Conservation (phyloP, 2,329 filamentous ascomycete species). For the Dothideomycetes sp. region DNA sequence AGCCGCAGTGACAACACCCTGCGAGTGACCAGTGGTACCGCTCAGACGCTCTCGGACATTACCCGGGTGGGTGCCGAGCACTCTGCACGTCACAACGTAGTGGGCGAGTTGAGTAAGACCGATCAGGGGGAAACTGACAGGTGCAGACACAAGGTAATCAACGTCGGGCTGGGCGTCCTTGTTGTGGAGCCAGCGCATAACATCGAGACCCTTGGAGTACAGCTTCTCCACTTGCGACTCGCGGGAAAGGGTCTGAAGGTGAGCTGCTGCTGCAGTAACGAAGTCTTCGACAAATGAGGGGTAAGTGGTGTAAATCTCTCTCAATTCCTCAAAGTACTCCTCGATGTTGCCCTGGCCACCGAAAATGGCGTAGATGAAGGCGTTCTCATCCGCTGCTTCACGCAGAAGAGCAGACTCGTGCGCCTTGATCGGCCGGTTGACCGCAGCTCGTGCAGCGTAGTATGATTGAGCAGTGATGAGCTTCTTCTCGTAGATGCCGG, state of each 20-base stretch:
- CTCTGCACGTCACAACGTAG: conserved; percentile 88
- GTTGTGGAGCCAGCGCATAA: conserved; percentile 86
- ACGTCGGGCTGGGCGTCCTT: conserved; percentile 82
- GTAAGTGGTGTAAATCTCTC: conserved; percentile 85
- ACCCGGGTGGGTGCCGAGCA: conserved; percentile 79
- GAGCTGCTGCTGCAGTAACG: conserved; percentile 67
- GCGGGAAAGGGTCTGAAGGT: conserved; percentile 74
- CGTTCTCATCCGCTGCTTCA: conserved; percentile 72
- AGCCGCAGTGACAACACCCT: conserved; percentile 88
- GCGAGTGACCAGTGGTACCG: conserved; percentile 90
- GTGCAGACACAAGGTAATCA: conserved; percentile 88
- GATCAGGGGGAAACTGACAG: conserved; percentile 92
- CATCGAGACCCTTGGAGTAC: conserved; percentile 91
- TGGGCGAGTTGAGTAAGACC: conserved; percentile 92
- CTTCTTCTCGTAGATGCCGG: conserved; percentile 90
- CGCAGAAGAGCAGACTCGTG: conserved; percentile 90
- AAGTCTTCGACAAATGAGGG: conserved; percentile 82
- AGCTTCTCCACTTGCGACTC: conserved; percentile 86
- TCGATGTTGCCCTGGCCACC: conserved; percentile 98
- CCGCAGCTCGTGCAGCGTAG: conserved; percentile 76
- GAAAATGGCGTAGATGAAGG: conserved; percentile 85
- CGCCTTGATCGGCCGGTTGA: conserved; percentile 75
- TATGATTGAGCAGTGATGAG: conserved; percentile 81
- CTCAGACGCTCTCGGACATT: conserved; percentile 73
- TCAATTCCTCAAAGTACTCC: conserved; percentile 97